Conservation (phyloP, 1,139 yeast species). For the Nadsonia starkeyi-henricii region DNA sequence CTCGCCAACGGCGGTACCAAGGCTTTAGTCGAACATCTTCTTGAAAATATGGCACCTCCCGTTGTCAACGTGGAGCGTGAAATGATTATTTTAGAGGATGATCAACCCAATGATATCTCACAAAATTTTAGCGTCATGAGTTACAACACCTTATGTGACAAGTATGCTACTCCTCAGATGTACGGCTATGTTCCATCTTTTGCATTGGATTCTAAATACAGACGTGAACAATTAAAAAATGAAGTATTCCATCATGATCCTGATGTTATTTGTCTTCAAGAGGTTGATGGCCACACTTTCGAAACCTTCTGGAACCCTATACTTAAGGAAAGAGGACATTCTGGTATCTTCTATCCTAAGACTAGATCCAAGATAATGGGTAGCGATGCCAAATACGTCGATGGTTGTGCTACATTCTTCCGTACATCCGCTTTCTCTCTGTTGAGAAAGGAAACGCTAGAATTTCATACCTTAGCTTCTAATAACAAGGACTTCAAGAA, state of each 20-base stretch:
- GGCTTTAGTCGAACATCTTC: conserved; percentile 60
- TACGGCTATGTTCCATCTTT: conserved; percentile 92
- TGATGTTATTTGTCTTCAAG: conserved; percentile 85
- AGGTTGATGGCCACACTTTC: conserved; percentile 77
- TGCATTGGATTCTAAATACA: conserved; percentile 93
- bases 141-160: conserved; percentile 88
- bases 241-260: conserved; percentile 53
- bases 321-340: conserved; percentile 61
- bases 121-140: conserved; percentile 56
- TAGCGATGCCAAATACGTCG: conserved; percentile 76
- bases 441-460: conserved; percentile 59
- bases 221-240: conserved; percentile 59
- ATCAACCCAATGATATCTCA: conserved; percentile 15
- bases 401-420: conserved; percentile 93
- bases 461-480: conserved; percentile 80
- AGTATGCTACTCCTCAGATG: conserved; percentile 84
- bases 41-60: conserved; percentile 68
- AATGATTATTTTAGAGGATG: conserved; percentile 69
- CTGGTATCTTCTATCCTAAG: conserved; percentile 71
- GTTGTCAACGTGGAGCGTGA: conserved; percentile 58
- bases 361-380: conserved; percentile 85
- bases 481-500: conserved; percentile 80
- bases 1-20: conserved; percentile 76
- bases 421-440: conserved; percentile 55
- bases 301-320: conserved; percentile 79